Evolutionary conservation across 192 early-diverging fungal genomes (phyloP), one percentile per base, ranked within the genome.

Genomic region (Radiomyces spectabilis): DNA sequence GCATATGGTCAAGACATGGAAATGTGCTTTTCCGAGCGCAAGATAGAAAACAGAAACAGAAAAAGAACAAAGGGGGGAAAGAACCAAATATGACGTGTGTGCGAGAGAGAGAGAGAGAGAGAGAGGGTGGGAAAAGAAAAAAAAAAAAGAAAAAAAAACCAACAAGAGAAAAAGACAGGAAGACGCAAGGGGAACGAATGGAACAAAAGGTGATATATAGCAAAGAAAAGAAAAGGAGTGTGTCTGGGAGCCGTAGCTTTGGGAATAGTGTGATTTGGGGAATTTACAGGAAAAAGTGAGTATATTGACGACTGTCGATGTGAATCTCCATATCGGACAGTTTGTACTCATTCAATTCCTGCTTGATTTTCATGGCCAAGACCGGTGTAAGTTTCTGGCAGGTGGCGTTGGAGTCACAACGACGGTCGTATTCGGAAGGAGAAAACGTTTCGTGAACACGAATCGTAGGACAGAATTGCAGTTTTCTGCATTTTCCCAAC

Each of bases 281-380:
- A n/a, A n/a, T n/a, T 26, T 67, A 88, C 34, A 69, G 63, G 56
- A 88, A 86, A 57, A 85, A 85, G 43, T 86, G 85, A 13, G 88
- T 90, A 56, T 85, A 79, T 22, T 71, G 50, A 8, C 74, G 76
- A 46, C 85, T 86, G 16, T 91, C 84, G 46, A 82, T 77, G 59
- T 94, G 94, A 12, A 97, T 87, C 16, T 73, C 65, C 94, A 98
- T 95, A 60, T 97, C 94, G 31, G 75, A 73, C 43, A 86, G 75
- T 73, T 98, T 98, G 75, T 85, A 98, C 47, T 89, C 81, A 72
- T 98, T 98, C 47, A 98, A 68, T 64, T 98, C 95, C 63, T 91
- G 81, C 42, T 94, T 87, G 66, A 98, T 97, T 55, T 72, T 69
- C 53, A 88, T 83, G 33, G 93, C 92, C 47, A 95, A 74, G 27